Conservation (phyloP, 2,329 filamentous ascomycete genomes). For the Alternaria conjuncta region DNA sequence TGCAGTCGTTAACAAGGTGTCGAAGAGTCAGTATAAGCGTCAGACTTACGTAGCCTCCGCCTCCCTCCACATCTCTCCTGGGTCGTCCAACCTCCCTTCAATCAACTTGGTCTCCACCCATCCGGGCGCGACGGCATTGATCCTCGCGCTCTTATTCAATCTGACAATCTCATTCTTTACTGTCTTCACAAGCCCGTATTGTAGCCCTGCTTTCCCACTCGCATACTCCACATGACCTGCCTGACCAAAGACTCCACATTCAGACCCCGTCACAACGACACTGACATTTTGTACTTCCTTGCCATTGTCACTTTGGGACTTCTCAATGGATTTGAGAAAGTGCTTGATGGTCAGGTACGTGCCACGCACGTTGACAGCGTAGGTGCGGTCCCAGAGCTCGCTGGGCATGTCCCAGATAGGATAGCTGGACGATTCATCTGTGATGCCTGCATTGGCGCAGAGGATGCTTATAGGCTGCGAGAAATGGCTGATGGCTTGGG, state of each 20-base stretch:
- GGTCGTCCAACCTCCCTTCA: constrained; percentile 58
- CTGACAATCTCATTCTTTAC: constrained; percentile 63
- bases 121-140: constrained; percentile 60
- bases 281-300: constrained; percentile 57
- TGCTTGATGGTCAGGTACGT: constrained; percentile 64
- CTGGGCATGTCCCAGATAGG: constrained; percentile 61
- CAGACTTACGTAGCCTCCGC: constrained; percentile 54
- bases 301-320: constrained; percentile 46
- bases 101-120: constrained; percentile 58
- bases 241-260: constrained; percentile 59
- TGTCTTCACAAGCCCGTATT: constrained; percentile 60
- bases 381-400: constrained; percentile 60
- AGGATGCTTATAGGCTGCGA: constrained; percentile 59
- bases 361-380: constrained; percentile 58
- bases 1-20: constrained; percentile 9
- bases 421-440: constrained; percentile 56
- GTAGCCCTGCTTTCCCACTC: constrained; percentile 55
- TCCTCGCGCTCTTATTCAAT: constrained; percentile 58
- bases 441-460: constrained; percentile 60
- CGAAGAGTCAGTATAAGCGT: background rate
- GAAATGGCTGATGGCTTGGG: constrained; percentile 52
- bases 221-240: constrained; percentile 60
- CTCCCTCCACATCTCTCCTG: constrained; percentile 58
- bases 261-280: constrained; percentile 61
- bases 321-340: constrained; percentile 56